phyloP scores from a whole-genome alignment of 2,329 filamentous ascomycete species.

The Penicillium sp. region DNA sequence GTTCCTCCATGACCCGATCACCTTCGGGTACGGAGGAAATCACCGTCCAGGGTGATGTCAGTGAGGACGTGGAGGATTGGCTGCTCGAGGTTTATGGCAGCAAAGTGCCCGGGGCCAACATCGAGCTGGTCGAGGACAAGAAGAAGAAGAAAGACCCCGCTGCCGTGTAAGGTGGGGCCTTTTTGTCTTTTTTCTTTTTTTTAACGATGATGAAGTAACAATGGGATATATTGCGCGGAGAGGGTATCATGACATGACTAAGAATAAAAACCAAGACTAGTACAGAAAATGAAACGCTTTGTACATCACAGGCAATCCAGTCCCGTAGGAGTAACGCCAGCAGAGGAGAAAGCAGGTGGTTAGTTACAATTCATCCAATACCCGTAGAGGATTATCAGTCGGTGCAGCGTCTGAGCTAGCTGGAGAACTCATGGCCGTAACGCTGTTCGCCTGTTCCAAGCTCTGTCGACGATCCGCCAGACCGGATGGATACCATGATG shows the following conservation, averaged over 20 bases:
- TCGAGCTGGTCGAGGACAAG: conserved; percentile 94
- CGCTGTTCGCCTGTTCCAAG: conserved; percentile 8
- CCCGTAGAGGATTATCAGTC: conserved; percentile 26
- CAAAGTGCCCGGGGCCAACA: conserved; percentile 90
- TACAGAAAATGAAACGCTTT: neutral
- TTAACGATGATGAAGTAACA: conserved; percentile 18
- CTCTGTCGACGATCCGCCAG: conserved; percentile 21
- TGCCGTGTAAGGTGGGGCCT: neutral
- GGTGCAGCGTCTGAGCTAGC: conserved; percentile 3
- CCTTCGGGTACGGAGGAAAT: conserved; percentile 89
- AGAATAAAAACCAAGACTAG: conserved; percentile 5
- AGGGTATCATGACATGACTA: conserved; percentile 30
- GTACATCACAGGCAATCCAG: neutral
- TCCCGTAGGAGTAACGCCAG: neutral
- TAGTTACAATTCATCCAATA: conserved; percentile 33
- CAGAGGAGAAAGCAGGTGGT: neutral
- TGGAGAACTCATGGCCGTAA: neutral
- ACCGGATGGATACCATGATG: conserved; percentile 21
- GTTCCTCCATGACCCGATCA: conserved; percentile 86
- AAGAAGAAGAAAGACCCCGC: conserved; percentile 69
- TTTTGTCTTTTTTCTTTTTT: neutral
- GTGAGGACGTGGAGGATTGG: conserved; percentile 91
- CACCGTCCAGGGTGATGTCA: conserved; percentile 95
- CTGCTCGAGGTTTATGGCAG: conserved; percentile 78
- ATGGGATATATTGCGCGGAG: conserved; percentile 3